Base-by-base conservation (phyloP, 257 asterid species). In the Coffea canephora region DNA sequence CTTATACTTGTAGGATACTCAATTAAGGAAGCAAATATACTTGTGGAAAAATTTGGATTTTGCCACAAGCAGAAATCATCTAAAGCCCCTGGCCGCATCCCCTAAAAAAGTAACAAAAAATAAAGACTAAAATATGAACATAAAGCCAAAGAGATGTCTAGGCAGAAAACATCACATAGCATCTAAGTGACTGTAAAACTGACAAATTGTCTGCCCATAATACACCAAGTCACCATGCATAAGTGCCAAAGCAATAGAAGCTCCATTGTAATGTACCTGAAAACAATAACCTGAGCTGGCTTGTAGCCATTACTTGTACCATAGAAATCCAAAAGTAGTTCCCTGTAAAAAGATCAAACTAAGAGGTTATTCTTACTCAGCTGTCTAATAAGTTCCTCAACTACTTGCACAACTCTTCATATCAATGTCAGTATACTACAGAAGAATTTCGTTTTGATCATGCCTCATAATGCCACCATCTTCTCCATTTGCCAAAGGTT, bases 391-490 rank as follows among this genome's bases (percentile, higher is more conserved):
- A 43, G 62, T 64, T 43, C 73, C 54, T 43, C 71, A 75, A 41
- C 36, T 25, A 25, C 31, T 45, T 78, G 41, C 62, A 31, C 13
- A 77, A 62, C 62, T 74, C 66, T 59, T 66, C 76, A 78, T 50
- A 72, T 46, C 62, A 19, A 31, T 23, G 52, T 19, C 25, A 77
- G 59, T 49, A 85, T 45, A 74, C 48, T 54, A 11, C 72, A 81
- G 79, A 59, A 46, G 57, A 1, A 31, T 76, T 73, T 27, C 66
- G 50, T n/a, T 34, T 69, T 75, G 74, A 55, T 46, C 81, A 69
- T 87, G 89, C 98, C 97, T 88, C 92, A 95, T 91, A 82, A 95
- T 93, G 81, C 99, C 99, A 50, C 84, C 97, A 89, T 95, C 99
- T 74, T 84, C 86, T 69, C 98, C 99, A 85, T 95, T 84, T 55